These are phyloP conservation scores for Linnemannia exigua DNA, from an alignment of 192 early-diverging fungal species.

Conservation along the genomic window DNA sequence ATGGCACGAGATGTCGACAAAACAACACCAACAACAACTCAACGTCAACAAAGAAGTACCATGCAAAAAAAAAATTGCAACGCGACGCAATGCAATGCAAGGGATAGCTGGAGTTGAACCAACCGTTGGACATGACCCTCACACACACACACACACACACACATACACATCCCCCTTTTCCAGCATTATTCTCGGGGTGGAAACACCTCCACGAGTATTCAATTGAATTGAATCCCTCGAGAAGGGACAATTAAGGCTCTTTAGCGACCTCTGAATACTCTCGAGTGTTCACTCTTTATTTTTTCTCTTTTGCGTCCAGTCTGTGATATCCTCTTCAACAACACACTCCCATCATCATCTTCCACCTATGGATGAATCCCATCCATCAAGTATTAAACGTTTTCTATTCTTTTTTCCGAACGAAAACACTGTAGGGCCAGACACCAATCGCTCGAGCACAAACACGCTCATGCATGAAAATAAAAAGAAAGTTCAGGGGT, in stretches of 20 bases:
- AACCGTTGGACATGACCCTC: no score
- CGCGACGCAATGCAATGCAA: neutral
- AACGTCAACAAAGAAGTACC: conserved; percentile 1
- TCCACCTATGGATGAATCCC: no score
- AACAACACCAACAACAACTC: neutral
- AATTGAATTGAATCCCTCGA: neutral
- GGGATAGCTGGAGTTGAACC: neutral
- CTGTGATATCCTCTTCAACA: no score
- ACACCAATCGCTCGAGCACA: neutral
- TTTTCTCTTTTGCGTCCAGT: no score
- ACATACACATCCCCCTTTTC: neutral
- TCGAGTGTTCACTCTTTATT: no score
- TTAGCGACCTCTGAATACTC: no score
- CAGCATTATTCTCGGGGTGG: neutral
- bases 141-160: no score
- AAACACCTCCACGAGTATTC: no score
- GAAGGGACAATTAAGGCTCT: neutral
- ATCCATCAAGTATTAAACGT: no score
- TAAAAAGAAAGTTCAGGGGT: conserved; percentile 2
- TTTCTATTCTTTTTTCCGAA: no score
- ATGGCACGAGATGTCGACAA: neutral
- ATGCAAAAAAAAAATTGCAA: neutral
- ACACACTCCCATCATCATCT: no score
- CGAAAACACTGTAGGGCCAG: no score
- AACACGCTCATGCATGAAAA: neutral